These are phyloP conservation scores for Tilletiaria anomala DNA, from an alignment of 1,284 basidiomycete species.

Conservation along the genomic window DNA sequence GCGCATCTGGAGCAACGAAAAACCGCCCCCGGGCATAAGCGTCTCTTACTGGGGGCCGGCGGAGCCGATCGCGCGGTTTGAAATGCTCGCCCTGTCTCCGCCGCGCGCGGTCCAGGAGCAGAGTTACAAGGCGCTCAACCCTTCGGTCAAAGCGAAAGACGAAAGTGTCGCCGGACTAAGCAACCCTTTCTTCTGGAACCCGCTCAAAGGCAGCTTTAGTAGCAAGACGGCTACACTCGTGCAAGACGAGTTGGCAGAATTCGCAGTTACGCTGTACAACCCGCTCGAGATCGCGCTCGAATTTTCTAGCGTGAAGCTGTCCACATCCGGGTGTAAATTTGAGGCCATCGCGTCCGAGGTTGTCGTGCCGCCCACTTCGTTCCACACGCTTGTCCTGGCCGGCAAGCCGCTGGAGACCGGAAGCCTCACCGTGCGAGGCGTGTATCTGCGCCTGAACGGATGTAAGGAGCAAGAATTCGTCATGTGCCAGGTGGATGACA, in stretches of 20 bases:
- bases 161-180: conserved; percentile 9
- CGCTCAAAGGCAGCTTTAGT: not conserved
- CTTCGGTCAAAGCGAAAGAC: not conserved
- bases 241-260: conserved; percentile 66
- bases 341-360: conserved; percentile 50
- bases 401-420: conserved; percentile 58
- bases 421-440: conserved; percentile 58
- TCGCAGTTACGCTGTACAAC: conserved; percentile 72
- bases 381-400: conserved; percentile 58
- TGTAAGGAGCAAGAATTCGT: conserved; percentile 58
- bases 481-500: conserved; percentile 58
- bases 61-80: conserved; percentile 61
- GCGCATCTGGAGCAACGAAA: not conserved
- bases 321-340: conserved; percentile 66
- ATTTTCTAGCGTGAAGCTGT: conserved; percentile 60
- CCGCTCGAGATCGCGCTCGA: conserved; percentile 82
- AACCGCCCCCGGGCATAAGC: too few species aligned
- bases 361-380: conserved; percentile 57
- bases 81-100: conserved; percentile 57
- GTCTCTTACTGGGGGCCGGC: conserved; percentile 41
- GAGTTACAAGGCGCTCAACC: conserved; percentile 12
- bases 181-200: conserved; percentile 21
- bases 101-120: conserved; percentile 62
- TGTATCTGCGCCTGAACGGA: conserved; percentile 59
- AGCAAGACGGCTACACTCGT: conserved; percentile 49